phyloP scores from a whole-genome alignment of 75 land plant genomes.

The Sequoiadendron giganteum region DNA sequence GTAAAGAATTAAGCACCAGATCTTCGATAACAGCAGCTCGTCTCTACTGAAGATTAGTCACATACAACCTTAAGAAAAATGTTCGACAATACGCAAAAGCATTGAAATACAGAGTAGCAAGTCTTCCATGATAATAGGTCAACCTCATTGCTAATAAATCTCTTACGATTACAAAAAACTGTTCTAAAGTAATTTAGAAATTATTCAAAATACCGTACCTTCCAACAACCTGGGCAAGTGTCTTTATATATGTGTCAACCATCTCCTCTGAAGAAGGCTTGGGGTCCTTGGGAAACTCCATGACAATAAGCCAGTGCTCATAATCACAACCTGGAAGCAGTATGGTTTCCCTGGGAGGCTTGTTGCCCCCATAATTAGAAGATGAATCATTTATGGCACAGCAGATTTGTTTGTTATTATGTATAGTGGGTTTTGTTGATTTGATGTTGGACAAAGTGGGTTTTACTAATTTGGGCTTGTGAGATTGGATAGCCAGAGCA shows the following conservation, averaged over 20 bases:
- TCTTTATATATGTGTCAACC: conserved; percentile 71
- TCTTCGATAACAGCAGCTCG: neutral
- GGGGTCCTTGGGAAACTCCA: conserved; percentile 81
- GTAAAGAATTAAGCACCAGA: neutral
- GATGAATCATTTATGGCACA: conserved; percentile 33
- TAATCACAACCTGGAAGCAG: conserved; percentile 78
- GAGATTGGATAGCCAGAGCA: neutral
- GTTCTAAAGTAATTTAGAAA: neutral
- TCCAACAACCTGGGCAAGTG: conserved; percentile 76
- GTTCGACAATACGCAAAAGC: neutral
- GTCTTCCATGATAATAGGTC: neutral
- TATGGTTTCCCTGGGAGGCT: conserved; percentile 56
- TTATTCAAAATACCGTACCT: conserved; percentile 28
- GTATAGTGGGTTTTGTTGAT: neutral
- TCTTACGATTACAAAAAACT: neutral
- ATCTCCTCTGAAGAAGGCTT: conserved; percentile 71
- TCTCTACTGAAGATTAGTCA: neutral
- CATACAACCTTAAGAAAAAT: neutral
- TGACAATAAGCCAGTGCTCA: conserved; percentile 81
- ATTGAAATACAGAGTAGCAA: neutral
- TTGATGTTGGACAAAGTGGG: neutral
- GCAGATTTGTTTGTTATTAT: neutral
- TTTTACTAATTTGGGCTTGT: neutral
- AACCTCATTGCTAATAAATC: neutral
- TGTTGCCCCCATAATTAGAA: conserved; percentile 31